Evolutionary conservation across 768 basidiomycete species (phyloP).

Genomic region (Collybiopsis confluens): DNA sequence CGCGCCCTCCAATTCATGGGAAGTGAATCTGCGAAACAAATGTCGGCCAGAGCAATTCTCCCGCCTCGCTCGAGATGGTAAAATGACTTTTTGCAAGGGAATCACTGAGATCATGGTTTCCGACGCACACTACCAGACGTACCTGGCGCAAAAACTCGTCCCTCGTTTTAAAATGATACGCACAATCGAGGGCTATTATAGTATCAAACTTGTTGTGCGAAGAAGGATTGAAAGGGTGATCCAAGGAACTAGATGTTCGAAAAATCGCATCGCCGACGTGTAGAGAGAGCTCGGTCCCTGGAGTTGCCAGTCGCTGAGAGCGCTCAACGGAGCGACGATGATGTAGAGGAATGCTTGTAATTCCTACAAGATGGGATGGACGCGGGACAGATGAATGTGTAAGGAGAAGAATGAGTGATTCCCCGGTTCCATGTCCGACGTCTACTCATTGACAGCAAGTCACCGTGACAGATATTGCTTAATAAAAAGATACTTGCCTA

Average conservation of each 20-base stretch:
- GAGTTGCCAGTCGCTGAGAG: conserved; percentile 21
- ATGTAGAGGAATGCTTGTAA: conserved; percentile 52
- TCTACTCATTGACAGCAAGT: conserved; percentile 33
- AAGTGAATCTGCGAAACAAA: conserved; percentile 40
- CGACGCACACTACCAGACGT: neutral
- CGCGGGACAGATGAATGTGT: conserved; percentile 39
- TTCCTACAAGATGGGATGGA: conserved; percentile 47
- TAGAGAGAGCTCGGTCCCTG: conserved; percentile 31
- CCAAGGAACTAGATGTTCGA: conserved; percentile 11
- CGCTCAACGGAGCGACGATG: conserved; percentile 41
- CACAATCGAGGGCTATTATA: conserved; percentile 63
- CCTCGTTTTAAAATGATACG: conserved; percentile 62
- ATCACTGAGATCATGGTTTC: no score
- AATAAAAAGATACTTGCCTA: conserved; percentile 36
- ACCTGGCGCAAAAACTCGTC: conserved; percentile 44
- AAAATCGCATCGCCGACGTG: conserved; percentile 51
- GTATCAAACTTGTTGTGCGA: conserved; percentile 31
- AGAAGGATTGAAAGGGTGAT: conserved; percentile 42
- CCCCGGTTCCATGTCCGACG: conserved; percentile 66
- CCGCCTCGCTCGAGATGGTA: conserved; percentile 44
- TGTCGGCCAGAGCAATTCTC: conserved; percentile 55
- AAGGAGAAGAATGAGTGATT: conserved; percentile 56
- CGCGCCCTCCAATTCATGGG: conserved; percentile 21
- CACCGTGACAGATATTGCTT: no score
- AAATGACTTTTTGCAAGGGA: conserved; percentile 24